phyloP scores from a whole-genome alignment of 2,329 filamentous ascomycete genomes.

The Ceratocystis colombiana region DNA sequence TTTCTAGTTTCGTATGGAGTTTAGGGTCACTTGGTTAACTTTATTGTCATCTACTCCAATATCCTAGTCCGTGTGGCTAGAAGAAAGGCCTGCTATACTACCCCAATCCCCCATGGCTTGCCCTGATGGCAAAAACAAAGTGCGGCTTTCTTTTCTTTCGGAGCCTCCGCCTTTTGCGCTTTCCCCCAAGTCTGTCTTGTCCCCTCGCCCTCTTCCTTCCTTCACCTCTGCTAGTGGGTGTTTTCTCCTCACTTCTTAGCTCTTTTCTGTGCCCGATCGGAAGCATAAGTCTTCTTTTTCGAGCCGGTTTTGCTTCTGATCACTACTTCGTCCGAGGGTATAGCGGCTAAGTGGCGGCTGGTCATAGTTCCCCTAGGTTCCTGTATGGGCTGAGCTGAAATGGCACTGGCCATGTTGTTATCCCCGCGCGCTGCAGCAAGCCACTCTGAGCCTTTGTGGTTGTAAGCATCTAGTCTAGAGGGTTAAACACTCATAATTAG shows the following conservation, averaged over 20 bases:
- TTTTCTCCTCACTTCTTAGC: background rate
- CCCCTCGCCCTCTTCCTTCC: background rate
- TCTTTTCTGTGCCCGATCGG: background rate
- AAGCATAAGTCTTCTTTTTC: background rate
- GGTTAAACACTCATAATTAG: background rate
- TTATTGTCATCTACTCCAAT: slow-evolving; percentile 6
- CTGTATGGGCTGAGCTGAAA: background rate
- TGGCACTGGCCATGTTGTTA: background rate
- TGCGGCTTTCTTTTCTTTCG: background rate
- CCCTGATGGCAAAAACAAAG: slow-evolving; percentile 5
- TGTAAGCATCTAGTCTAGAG: background rate
- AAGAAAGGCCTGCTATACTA: background rate
- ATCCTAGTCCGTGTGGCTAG: background rate
- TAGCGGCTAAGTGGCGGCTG: background rate
- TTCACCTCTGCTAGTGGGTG: background rate
- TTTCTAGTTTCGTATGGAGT: background rate
- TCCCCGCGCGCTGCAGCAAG: background rate
- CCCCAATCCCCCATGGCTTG: background rate
- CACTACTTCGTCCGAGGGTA: slow-evolving; percentile 10
- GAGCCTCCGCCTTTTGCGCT: slow-evolving; percentile 5
- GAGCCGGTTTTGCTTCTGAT: slow-evolving; percentile 14
- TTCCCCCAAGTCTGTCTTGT: background rate
- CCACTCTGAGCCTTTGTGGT: background rate
- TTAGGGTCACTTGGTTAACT: slow-evolving; percentile 3
- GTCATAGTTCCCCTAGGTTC: slow-evolving; percentile 10